phyloP scores from a whole-genome alignment of 192 early-diverging fungal species.

The Entomortierella beljakovae region DNA sequence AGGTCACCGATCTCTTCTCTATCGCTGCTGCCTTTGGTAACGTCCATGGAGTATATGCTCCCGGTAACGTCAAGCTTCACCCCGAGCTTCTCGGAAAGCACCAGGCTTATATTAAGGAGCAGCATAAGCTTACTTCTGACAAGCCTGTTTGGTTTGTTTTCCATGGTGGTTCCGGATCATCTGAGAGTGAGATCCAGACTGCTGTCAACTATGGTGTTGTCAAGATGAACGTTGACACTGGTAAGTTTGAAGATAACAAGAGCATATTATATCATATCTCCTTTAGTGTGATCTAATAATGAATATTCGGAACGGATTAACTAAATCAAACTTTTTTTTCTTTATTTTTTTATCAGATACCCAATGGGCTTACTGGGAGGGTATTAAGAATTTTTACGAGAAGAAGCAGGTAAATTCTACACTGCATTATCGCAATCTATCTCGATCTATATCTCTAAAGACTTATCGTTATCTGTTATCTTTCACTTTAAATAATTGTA shows the following conservation, averaged over 20 bases:
- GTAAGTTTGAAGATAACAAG: constrained; percentile 9
- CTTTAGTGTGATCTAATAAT: no score
- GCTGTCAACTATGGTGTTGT: constrained; percentile 88
- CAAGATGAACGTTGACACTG: constrained; percentile 99
- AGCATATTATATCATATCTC: no score
- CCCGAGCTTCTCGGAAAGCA: constrained; percentile 94
- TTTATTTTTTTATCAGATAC: constrained; percentile 70
- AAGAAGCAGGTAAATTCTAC: constrained; percentile 71
- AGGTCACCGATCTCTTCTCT: constrained; percentile 90
- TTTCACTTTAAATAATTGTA: constrained; percentile 1
- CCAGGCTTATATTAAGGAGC: constrained; percentile 83
- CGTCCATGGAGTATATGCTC: constrained; percentile 96
- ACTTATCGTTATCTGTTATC: background rate
- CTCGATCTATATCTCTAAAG: background rate
- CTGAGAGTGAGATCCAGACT: constrained; percentile 81
- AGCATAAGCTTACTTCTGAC: constrained; percentile 65
- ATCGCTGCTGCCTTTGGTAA: constrained; percentile 97
- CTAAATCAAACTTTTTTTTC: background rate
- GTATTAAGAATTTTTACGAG: constrained; percentile 90
- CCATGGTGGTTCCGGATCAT: constrained; percentile 96
- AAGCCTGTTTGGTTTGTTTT: constrained; percentile 97
- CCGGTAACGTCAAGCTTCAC: constrained; percentile 95
- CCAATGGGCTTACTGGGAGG: constrained; percentile 95
- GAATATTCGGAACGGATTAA: background rate
- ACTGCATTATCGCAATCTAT: background rate